Conservation (phyloP, 768 basidiomycete species). For the Daedaleopsis nitida region DNA sequence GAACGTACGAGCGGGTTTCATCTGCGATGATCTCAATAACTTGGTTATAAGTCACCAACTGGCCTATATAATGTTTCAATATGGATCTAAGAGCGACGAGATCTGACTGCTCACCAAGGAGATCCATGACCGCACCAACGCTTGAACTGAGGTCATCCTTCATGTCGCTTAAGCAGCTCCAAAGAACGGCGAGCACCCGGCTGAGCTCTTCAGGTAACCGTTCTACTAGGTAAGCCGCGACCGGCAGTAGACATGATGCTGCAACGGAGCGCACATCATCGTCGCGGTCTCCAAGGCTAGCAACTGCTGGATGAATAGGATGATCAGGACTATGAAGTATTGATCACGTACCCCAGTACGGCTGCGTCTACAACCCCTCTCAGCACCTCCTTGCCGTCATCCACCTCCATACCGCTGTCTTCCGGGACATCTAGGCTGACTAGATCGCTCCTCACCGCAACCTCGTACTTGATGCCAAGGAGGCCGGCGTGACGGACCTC, state of each 20-base stretch:
- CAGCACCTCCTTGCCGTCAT: conserved; percentile 59
- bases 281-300: conserved; percentile 83
- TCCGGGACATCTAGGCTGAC: conserved; percentile 47
- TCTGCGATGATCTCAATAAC: conserved; percentile 78
- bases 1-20: conserved; percentile 69
- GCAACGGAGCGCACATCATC: conserved; percentile 97
- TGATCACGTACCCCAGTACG: conserved; percentile 75
- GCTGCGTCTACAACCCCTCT: conserved; percentile 88
- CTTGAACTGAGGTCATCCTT: conserved; percentile 97
- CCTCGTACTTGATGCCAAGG: conserved; percentile 96
- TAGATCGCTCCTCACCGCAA: conserved; percentile 88
- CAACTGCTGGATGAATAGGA: conserved; percentile 2
- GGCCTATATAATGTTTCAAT: conserved; percentile 49
- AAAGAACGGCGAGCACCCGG: conserved; percentile 79
- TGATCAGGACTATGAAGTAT: background rate
- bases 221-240: conserved; percentile 79
- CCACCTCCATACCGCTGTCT: conserved; percentile 22
- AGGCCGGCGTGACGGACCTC: conserved; percentile 98
- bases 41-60: conserved; percentile 75
- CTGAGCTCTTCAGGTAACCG: conserved; percentile 72
- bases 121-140: conserved; percentile 95
- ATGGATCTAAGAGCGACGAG: background rate
- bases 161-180: conserved; percentile 89
- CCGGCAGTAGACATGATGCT: conserved; percentile 86
- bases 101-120: conserved; percentile 63